These are phyloP conservation scores for Rubia tinctorum DNA, from an alignment of 305 asterid genomes.

Conservation along the genomic window DNA sequence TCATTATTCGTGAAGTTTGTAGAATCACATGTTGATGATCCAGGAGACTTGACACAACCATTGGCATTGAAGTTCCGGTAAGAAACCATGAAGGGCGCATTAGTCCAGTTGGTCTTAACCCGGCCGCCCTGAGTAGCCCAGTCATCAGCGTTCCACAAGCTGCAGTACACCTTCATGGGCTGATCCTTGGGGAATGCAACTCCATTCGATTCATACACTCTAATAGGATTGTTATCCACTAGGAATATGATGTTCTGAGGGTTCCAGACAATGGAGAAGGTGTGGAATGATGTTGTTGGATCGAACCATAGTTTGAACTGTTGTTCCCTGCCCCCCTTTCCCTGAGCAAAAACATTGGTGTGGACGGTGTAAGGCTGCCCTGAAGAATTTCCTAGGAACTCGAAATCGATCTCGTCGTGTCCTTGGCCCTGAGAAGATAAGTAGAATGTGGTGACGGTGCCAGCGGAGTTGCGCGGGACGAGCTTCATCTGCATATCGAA, in stretches of 20 bases:
- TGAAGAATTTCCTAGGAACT: constrained; percentile 40
- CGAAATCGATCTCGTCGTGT: constrained; percentile 61
- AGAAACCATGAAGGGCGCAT: constrained; percentile 38
- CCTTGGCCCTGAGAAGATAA: constrained; percentile 8
- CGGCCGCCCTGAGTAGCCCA: constrained; percentile 49
- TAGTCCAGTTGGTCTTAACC: constrained; percentile 40
- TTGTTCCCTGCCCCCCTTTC: constrained; percentile 65
- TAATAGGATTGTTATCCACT: constrained; percentile 37
- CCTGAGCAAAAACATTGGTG: constrained; percentile 50
- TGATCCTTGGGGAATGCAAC: constrained; percentile 37
- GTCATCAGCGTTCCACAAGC: constrained; percentile 49
- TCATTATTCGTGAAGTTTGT: constrained; percentile 11
- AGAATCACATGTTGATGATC: constrained; percentile 3
- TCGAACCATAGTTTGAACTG: constrained; percentile 62
- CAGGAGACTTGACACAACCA: constrained; percentile 7
- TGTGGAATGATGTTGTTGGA: constrained; percentile 51
- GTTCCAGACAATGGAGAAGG: constrained; percentile 48
- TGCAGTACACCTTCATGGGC: constrained; percentile 38
- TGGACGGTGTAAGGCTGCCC: constrained; percentile 55
- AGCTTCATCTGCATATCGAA: constrained; percentile 51
- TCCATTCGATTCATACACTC: constrained; percentile 34
- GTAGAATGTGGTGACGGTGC: constrained; percentile 53
- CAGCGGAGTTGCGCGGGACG: constrained; percentile 39
- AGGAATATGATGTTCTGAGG: constrained; percentile 44
- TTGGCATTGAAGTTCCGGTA: constrained; percentile 37